Base-by-base conservation (phyloP, 176 grass and related monocot species). In the Carex kokanica region DNA sequence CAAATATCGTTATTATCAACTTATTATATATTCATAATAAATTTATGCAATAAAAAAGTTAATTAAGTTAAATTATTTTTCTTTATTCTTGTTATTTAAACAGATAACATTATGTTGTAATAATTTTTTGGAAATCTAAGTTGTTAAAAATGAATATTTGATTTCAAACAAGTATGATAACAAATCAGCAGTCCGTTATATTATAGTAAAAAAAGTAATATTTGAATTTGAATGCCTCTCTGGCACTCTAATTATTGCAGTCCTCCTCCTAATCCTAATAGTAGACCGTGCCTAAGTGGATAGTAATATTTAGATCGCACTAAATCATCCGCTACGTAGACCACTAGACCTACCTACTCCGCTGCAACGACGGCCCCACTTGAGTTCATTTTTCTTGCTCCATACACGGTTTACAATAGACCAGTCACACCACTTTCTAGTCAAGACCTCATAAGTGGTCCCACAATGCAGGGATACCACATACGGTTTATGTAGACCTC, bases 221-320 rank as follows among this genome's bases (percentile, higher is more conserved):
- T 18, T 59, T n/a, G 18, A 59, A 7, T n/a, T 7, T 17, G 1
- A 8, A 59, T 59, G 56, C 56, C 4, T 6, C 16, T n/a, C 56
- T 59, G 56, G 56, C 56, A 59, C 17, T 59, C 1, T 59, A 20
- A 59, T 59, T 59, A 8, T 59, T n/a, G 56, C 56, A 57, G 55
- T 57, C 17, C 13, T 57, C 17, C 55, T n/a, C 13, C 55, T 27
- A 27, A 27, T n/a, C 13, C 55, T n/a, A 65, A 74, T 53, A 74
- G 70, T 21, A 55, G 20, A 77, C 73, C 49, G 1, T 9, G 73
- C 14, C 25, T 54, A 77, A 14, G 25, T 32, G 51, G 15, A 27
- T 8, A 54, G 12, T 52, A 51, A 74, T 51, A 49, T 53, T 78
- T 32, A 78, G 47, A 78, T 78, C 23, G 55, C 73, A 78, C 73